Percentiles rank a stretch among this genome's conserved stretches.
These are phyloP conservation scores for Aspergillus wentii DNA, from an alignment of 495 filamentous ascomycete species.

Conservation along the genomic window DNA sequence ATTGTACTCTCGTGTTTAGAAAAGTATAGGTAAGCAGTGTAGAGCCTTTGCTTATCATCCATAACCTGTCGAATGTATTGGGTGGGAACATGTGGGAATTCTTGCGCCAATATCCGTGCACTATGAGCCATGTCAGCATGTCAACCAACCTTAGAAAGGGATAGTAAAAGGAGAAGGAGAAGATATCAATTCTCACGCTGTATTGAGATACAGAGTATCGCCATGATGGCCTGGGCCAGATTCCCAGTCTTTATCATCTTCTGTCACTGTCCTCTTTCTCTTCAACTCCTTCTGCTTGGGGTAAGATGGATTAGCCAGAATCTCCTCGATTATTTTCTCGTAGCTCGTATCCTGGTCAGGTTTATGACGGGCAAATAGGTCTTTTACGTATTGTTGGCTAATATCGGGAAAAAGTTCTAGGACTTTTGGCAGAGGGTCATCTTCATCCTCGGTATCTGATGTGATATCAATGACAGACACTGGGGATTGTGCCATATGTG, in stretches of 20 bases:
- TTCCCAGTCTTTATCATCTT: slow-evolving; percentile 30
- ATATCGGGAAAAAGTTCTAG: slow-evolving; percentile 48
- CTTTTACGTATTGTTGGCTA: slow-evolving; percentile 34
- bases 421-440: slow-evolving; percentile 36
- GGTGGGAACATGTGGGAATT: slow-evolving; percentile 11
- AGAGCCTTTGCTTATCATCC: slow-evolving; percentile 9
- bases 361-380: slow-evolving; percentile 22
- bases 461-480: too few relatives aligned
- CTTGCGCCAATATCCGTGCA: slow-evolving; percentile 3
- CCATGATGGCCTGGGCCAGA: slow-evolving; percentile 4
- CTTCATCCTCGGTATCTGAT: too few relatives aligned
- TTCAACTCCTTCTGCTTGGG: slow-evolving; percentile 46
- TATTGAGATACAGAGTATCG: slow-evolving; percentile 2
- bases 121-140: slow-evolving; percentile 1
- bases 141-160: too few relatives aligned
- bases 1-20: slow-evolving; percentile 8
- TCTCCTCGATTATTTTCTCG: slow-evolving; percentile 31
- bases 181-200: slow-evolving; percentile 12
- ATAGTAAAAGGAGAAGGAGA: not conserved
- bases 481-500: too few relatives aligned
- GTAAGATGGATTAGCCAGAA: slow-evolving; percentile 37
- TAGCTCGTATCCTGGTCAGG: not conserved
- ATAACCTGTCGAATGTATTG: slow-evolving; percentile 9
- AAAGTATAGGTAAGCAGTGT: slow-evolving; percentile 11
- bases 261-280: slow-evolving; percentile 30